Conservation (phyloP, 495 filamentous ascomycete genomes). For the Daldinia loculata region DNA sequence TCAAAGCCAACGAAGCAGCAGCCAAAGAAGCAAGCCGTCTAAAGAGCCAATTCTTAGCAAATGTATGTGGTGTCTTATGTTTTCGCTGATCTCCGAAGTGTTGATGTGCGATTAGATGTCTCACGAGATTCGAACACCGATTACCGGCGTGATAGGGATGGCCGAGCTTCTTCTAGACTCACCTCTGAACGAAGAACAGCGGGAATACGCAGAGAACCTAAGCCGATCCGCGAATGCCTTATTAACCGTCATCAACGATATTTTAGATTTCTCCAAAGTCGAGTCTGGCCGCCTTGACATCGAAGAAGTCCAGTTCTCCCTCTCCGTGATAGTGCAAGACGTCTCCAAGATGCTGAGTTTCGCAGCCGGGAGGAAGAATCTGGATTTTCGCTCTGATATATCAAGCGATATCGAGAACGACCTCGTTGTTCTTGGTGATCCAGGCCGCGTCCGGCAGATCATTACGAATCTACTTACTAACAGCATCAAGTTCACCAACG, state of each 20-base stretch:
- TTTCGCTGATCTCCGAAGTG: neutral
- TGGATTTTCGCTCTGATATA: slow-evolving; percentile 63
- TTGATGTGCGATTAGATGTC: slow-evolving; percentile 66
- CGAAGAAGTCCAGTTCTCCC: slow-evolving; percentile 80
- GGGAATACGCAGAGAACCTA: slow-evolving; percentile 79
- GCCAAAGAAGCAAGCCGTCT: slow-evolving; percentile 75
- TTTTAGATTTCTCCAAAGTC: slow-evolving; percentile 87
- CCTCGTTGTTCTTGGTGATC: slow-evolving; percentile 74
- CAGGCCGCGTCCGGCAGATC: slow-evolving; percentile 80
- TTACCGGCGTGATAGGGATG: slow-evolving; percentile 76
- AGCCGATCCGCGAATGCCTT: slow-evolving; percentile 81
- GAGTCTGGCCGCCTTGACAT: slow-evolving; percentile 79
- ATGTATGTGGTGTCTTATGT: slow-evolving; percentile 44
- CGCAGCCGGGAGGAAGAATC: slow-evolving; percentile 65
- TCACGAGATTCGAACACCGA: slow-evolving; percentile 84
- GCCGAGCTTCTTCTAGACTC: slow-evolving; percentile 74
- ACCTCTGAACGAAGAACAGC: slow-evolving; percentile 70
- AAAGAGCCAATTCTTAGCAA: slow-evolving; percentile 74
- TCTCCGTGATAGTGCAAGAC: slow-evolving; percentile 75
- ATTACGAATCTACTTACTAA: slow-evolving; percentile 89
- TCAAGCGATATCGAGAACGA: slow-evolving; percentile 51
- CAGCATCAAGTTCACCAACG: slow-evolving; percentile 85
- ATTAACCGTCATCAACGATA: slow-evolving; percentile 90
- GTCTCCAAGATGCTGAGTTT: slow-evolving; percentile 71
- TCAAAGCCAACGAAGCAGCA: slow-evolving; percentile 70